Conservation (phyloP, 2,329 filamentous ascomycete genomes). For the Chaetothyriales sp. region DNA sequence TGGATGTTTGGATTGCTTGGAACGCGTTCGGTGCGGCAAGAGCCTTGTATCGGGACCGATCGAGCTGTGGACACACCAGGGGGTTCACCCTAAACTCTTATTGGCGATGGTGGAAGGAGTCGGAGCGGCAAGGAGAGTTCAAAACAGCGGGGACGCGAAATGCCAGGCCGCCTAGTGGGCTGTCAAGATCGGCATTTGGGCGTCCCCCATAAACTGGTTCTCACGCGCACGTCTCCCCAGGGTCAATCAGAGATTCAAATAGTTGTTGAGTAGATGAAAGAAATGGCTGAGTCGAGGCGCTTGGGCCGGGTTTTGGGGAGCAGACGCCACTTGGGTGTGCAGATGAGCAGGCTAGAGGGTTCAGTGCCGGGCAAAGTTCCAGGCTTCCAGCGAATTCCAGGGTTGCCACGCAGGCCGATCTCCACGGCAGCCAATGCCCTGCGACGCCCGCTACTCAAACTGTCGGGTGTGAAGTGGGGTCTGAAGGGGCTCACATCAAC, state of each 20-base stretch:
- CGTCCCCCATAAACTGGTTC: neutral
- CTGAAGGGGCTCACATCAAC: neutral
- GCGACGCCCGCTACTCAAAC: neutral
- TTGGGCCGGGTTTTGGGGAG: neutral
- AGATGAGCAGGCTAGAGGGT: neutral
- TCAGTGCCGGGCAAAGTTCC: neutral
- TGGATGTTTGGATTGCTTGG: slow-evolving; percentile 10
- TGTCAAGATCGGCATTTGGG: neutral
- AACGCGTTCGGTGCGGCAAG: slow-evolving; percentile 7
- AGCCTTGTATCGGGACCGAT: neutral
- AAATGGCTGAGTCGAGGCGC: neutral
- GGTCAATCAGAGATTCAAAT: neutral
- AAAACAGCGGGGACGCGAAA: neutral
- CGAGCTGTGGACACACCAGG: neutral
- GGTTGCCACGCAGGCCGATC: neutral
- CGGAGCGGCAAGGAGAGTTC: neutral
- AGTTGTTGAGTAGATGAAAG: neutral
- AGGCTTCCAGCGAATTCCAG: neutral
- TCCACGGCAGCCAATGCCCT: neutral
- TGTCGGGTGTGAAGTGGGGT: neutral
- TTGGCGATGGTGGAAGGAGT: neutral
- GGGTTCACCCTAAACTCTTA: neutral
- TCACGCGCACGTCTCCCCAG: neutral
- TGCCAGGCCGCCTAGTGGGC: neutral
- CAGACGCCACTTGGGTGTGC: neutral